These are phyloP conservation scores for Ichthyophthirius multifiliis DNA, from an alignment of 169 alveolate genomes.

Conservation along the genomic window DNA sequence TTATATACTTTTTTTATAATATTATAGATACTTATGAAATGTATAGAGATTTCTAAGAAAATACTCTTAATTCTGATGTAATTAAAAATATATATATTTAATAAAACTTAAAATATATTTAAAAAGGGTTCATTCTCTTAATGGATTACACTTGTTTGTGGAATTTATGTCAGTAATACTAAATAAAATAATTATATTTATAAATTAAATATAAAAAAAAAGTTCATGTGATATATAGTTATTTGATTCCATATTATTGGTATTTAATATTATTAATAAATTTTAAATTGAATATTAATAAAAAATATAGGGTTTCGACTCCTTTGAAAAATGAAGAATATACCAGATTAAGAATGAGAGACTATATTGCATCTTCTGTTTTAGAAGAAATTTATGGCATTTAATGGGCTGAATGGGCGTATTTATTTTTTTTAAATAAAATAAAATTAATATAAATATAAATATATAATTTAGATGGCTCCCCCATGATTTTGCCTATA, in stretches of 20 bases:
- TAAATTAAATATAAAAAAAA: too few relatives aligned
- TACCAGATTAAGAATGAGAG: conserved; percentile 43
- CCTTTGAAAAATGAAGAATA: conserved; percentile 39
- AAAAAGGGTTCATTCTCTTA: conserved; percentile 43
- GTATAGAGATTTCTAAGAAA: conserved; percentile 48
- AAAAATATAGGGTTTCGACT: conserved; percentile 15
- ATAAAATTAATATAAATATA: too few relatives aligned
- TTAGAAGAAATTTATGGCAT: conserved; percentile 33
- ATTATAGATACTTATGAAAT: conserved; percentile 45
- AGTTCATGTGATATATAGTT: conserved; percentile 5
- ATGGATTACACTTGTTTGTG: conserved; percentile 29
- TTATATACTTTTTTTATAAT: too few relatives aligned
- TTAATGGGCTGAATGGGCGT: conserved; percentile 33
- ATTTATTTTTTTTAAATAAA: too few relatives aligned
- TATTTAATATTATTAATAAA: too few relatives aligned
- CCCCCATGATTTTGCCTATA: conserved; percentile 43
- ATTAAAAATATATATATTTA: too few relatives aligned
- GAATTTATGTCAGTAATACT: too few relatives aligned
- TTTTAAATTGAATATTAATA: too few relatives aligned
- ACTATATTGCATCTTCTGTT: conserved; percentile 27
- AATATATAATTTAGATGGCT: too few relatives aligned
- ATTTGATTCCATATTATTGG: conserved; percentile 44
- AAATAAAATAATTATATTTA: too few relatives aligned
- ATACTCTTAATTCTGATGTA: conserved; percentile 42
- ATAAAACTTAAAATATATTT: too few relatives aligned